Base-by-base conservation (phyloP, 2,329 filamentous ascomycete genomes). In the Orbilia ellipsospora region DNA sequence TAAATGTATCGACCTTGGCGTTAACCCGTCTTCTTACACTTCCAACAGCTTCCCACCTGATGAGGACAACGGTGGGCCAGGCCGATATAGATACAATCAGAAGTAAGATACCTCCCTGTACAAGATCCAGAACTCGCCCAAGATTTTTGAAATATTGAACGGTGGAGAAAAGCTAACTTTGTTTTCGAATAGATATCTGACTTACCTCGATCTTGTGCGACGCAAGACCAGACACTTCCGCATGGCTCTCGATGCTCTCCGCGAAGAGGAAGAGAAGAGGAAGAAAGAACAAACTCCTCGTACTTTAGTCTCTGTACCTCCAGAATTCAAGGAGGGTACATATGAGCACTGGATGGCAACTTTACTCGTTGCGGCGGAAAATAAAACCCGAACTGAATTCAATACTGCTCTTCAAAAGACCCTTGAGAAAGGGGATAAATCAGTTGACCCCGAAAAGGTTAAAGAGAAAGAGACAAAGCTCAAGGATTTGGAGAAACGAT, bases 21-120 rank as follows among this genome's bases (percentile, higher is more conserved):
- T 87, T 2, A 87, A 94, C 81, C 85, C 88, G 0, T 92, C 91
- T 77, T 85, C 85, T 0, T 78, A 92, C 45, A 86, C 87, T 0
- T 36, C 51, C 80, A 79, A 6, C 16, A 54, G 0, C 83, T 84
- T 1, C 79, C 84, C 45, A 0, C 23, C 15, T 12, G 31, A 36
- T 36, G 42, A 77, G 1, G 82, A 82, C 77, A 66, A 61, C 7
- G 56, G 4, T 13, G 59, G 42, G 7, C 62, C 62, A 10, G 52
- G 51, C 10, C 26, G 48, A 31, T 45, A 61, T n/a, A 63, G 61
- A 23, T 51, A 70, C 18, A 76, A 64, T 15, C 23, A 51, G 13
- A 73, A 44, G 48, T 73, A 64, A 44, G 61, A 50, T 77, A 1
- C 16, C 82, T 2, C 45, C 48, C 23, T 23, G 23, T 23, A 23